Conservation (phyloP, 371 early-diverging fungal genomes). For the Mucor circinelloides region DNA sequence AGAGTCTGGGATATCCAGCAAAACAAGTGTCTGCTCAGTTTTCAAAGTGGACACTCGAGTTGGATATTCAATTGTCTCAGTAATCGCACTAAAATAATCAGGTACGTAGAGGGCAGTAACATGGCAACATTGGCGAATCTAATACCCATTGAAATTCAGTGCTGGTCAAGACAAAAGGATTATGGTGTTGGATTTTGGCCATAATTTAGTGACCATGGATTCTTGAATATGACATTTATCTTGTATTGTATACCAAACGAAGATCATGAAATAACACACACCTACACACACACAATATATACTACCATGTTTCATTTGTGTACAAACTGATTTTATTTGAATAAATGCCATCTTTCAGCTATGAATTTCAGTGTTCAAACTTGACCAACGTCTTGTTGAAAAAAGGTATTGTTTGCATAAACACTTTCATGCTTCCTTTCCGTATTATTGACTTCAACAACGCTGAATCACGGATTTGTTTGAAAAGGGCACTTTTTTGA, state of each 20-base stretch:
- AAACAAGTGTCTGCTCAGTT: conserved; percentile 44
- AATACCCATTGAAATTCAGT: conserved; percentile 5
- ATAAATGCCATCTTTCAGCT: no score
- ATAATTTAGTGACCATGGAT: conserved; percentile 11
- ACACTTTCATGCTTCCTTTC: no score
- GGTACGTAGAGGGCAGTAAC: conserved; percentile 29
- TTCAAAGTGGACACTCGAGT: conserved; percentile 72
- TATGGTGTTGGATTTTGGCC: conserved; percentile 78
- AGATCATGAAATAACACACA: no score
- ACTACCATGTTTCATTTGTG: not conserved
- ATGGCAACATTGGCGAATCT: not conserved
- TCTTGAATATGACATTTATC: not conserved
- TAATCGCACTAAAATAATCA: conserved; percentile 72
- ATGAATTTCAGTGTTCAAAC: no score
- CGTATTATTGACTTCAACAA: no score
- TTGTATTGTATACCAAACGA: no score
- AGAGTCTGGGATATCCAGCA: conserved; percentile 83
- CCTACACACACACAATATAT: not conserved
- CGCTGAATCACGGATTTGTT: no score
- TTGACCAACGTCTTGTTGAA: no score
- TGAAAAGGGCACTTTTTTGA: no score
- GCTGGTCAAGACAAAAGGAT: conserved; percentile 71
- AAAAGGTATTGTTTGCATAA: no score
- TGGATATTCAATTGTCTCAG: conserved; percentile 94
- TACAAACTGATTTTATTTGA: no score